A percentile compares a stretch with the other conserved stretches of the same genome.
Evolutionary conservation across 2,329 filamentous ascomycete genomes (phyloP).

Genomic region (Clonostachys rosea): DNA sequence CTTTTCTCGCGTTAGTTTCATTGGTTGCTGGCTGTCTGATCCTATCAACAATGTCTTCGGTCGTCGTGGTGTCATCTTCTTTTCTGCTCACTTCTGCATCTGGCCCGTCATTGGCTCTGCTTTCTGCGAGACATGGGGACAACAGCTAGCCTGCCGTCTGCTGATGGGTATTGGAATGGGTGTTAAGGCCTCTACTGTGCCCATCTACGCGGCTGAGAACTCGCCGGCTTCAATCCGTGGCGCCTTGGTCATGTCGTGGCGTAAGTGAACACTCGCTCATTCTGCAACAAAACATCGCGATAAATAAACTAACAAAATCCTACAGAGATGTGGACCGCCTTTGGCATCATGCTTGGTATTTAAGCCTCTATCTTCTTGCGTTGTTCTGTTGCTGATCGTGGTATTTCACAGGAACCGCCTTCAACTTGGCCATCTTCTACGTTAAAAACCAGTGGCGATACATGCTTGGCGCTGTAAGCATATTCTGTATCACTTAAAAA

Average conservation of each 20-base stretch:
- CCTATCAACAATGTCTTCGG: conserved; percentile 45
- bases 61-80: conserved; percentile 56
- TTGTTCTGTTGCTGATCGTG: conserved; percentile 13
- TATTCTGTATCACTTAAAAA: no score
- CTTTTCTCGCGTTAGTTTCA: conserved; percentile 9
- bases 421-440: conserved; percentile 23
- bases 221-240: conserved; percentile 64
- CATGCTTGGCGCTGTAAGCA: conserved; percentile 1
- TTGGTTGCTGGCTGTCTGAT: conserved; percentile 56
- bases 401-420: conserved; percentile 14
- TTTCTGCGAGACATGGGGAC: conserved; percentile 61
- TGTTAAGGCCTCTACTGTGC: conserved; percentile 59
- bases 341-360: conserved; percentile 41
- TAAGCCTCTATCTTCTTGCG: conserved; percentile 22
- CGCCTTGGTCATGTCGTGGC: conserved; percentile 79
- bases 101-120: conserved; percentile 59
- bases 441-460: conserved; percentile 12
- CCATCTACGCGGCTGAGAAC: conserved; percentile 72
- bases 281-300: background rate
- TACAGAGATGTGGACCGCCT: conserved; percentile 54
- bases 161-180: conserved; percentile 68
- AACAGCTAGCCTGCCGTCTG: conserved; percentile 62
- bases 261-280: background rate
- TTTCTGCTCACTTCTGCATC: conserved; percentile 69
- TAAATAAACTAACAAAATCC: background rate